Evolutionary conservation across 148 eudicot genomes (phyloP).

Genomic region (Camellia sinensis): DNA sequence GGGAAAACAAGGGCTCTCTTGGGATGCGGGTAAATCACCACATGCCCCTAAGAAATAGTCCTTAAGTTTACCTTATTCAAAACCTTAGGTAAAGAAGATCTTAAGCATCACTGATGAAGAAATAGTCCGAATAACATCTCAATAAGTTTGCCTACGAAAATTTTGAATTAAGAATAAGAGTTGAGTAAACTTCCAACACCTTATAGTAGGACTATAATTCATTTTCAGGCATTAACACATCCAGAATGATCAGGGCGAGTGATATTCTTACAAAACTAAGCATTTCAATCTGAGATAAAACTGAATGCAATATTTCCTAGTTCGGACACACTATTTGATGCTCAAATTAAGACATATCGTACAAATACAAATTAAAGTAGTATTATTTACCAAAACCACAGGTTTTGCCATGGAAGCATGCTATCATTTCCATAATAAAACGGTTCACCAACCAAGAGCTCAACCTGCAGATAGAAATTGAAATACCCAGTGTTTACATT

Average conservation of each 20-base stretch:
- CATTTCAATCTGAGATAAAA: not conserved
- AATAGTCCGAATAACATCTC: not conserved
- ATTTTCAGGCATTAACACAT: not conserved
- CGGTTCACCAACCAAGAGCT: constrained; percentile 79
- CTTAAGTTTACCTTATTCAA: no score
- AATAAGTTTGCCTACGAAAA: not conserved
- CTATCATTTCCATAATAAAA: constrained; percentile 72
- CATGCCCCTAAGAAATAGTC: constrained; percentile 78
- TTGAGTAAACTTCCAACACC: not conserved
- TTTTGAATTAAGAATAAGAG: not conserved
- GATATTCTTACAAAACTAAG: not conserved
- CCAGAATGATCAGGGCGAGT: not conserved
- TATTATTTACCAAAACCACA: constrained; percentile 76
- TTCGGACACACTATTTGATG: not conserved
- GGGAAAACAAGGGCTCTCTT: constrained; percentile 57
- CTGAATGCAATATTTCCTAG: not conserved
- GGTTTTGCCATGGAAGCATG: constrained; percentile 85
- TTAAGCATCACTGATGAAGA: not conserved
- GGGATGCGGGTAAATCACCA: constrained; percentile 50
- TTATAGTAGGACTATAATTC: not conserved
- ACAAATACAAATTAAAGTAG: not conserved
- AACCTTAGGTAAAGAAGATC: not conserved
- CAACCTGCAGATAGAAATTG: constrained; percentile 48
- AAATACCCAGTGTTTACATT: not conserved
- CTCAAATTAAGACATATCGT: not conserved